Evolutionary conservation across 2,329 filamentous ascomycete species (phyloP), one percentile per base, ranked within the genome.

Genomic region (Didymella pomorum): DNA sequence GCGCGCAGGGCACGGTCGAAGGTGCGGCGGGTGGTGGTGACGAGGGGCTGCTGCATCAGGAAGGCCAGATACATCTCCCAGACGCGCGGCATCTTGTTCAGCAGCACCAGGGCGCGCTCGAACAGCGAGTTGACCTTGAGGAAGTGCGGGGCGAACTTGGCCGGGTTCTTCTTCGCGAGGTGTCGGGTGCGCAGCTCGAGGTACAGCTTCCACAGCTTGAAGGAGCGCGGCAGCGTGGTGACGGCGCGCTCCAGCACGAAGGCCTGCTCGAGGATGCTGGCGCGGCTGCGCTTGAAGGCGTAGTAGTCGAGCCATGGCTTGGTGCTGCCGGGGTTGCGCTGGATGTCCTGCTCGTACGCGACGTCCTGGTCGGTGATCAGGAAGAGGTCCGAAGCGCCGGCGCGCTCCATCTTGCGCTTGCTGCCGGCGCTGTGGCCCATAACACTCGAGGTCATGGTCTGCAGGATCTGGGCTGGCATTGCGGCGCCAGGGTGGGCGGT

Each of bases 191-290:
- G 87, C 67, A 98, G 90, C 65, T 88, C 86, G 65, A 99, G 87
- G 78, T 98, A 99, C 87, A 96, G 88, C 80, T 97, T 98, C 95
- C 95, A 99, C 47, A 99, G 83, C 81, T 99, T 99, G 82, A 97
- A 99, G 26, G 94, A 98, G 67, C 95, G 87, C 48, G 95, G 95
- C 44, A 99, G 85, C 70, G 96, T 90, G 63, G 86, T 83, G 78
- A 94, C 97, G 57, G 95, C 94, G 72, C 95, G 87, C 79, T 98
- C 95, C 81, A 98, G 90, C 35, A 89, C 86, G 74, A 89, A 90
- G 50, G 93, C 91, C 79, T 96, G 94, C 80, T 98, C 94, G 52
- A 92, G 87, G 42, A 91, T 74, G 43, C 86, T 91, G 68, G 93
- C 94, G 84, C 96, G 90, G 69, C 92, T 90, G 68, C 87, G 81